Base-by-base conservation (phyloP, 495 filamentous ascomycete species). In the Symbiotaphrina buchneri region DNA sequence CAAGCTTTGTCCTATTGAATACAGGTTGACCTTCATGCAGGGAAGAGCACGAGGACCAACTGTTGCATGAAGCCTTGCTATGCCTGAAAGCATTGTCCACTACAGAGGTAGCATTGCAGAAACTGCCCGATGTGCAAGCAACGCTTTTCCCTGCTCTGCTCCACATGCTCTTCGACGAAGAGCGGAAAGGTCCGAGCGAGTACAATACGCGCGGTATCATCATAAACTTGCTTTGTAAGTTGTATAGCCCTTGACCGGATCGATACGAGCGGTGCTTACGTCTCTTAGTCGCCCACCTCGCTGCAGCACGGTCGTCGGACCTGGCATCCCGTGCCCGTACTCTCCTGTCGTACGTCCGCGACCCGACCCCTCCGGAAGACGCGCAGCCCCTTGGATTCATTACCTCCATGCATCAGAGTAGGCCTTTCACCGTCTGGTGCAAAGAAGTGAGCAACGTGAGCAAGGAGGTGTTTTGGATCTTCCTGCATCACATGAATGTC, bases 391-490 rank as follows among this genome's bases (percentile, higher is more conserved):
- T 91, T 10, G 65, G 66, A 4, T 95, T 97, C 52, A 84, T 97
- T 20, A 59, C 78, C 15, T 71, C 80, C 22, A 95, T 95, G 56
- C 74, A 78, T 40, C 71, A 75, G 21, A 67, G 79, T 18, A 67
- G 87, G 0, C 87, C 87, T 0, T 97, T 93, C 45, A 72, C 75
- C 7, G 68, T 90, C 8, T 97, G 87, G 87, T 77, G 71, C 54
- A 85, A 81, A 49, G 87, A 97, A 47, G 69, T 85, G 11, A 69
- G 68, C 30, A 80, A 74, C 40, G 83, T 95, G 27, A 92, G 81
- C 21, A 95, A 95, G 50, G 87, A 97, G 48, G 87, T 95, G 18
- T 97, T 97, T 49, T 97, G 87, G 87, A 97, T 97, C 44, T 97
- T 95, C 54, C 59, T 94, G 33, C 87, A 97, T 46, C 72, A 84